Conservation (phyloP, 345 rosid species). For the Gossypium arboreum region DNA sequence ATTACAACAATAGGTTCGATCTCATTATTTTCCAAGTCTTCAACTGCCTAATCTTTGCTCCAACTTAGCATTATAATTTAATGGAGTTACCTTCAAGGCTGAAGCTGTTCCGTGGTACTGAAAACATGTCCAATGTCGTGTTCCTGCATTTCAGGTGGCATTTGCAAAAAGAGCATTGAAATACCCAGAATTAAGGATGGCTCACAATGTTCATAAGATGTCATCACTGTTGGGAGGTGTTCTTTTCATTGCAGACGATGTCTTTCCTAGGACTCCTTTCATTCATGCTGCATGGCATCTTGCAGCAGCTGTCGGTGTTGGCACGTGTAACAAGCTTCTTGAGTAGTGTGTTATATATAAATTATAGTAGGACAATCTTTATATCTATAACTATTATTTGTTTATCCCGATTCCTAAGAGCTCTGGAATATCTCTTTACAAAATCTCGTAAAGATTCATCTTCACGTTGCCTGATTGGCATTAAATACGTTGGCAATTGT, state of each 20-base stretch:
- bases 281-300: slow-evolving; percentile 98
- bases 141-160: slow-evolving; percentile 45
- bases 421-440: not conserved
- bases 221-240: slow-evolving; percentile 82
- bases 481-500: no score
- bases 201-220: slow-evolving; percentile 78
- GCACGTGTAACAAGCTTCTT: slow-evolving; percentile 91
- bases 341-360: slow-evolving; percentile 33
- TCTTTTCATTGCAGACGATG: slow-evolving; percentile 83
- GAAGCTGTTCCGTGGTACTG: not conserved
- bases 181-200: slow-evolving; percentile 75
- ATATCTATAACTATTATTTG: not conserved
- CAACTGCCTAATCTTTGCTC: no score
- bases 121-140: not conserved
- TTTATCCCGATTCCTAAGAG: not conserved
- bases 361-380: not conserved
- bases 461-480: no score
- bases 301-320: slow-evolving; percentile 88
- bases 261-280: slow-evolving; percentile 67
- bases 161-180: slow-evolving; percentile 72
- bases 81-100: not conserved
- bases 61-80: no score
- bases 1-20: not conserved
- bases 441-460: no score
- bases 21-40: not conserved